Conservation (phyloP, 345 rosid genomes). For the Syzygium aqueum region DNA sequence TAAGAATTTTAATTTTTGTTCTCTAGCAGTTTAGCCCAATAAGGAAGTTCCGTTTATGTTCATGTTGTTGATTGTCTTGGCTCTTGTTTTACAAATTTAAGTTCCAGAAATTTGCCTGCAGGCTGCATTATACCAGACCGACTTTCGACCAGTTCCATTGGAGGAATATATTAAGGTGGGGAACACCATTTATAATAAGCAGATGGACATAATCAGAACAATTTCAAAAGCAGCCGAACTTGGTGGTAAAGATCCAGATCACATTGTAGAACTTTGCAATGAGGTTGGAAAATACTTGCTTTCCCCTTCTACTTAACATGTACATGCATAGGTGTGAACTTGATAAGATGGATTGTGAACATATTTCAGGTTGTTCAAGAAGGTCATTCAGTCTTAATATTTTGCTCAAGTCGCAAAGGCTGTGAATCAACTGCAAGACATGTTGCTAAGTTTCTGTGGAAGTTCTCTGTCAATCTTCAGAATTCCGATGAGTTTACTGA, state of each 20-base stretch:
- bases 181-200: constrained; percentile 70
- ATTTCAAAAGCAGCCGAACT: constrained; percentile 55
- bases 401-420: constrained; percentile 97
- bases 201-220: constrained; percentile 74
- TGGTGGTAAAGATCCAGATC: constrained; percentile 97
- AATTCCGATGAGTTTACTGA: constrained; percentile 51
- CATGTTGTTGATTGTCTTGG: not conserved
- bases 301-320: not conserved
- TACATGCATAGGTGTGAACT: not conserved
- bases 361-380: constrained; percentile 79
- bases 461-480: constrained; percentile 28
- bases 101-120: constrained; percentile 14
- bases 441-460: constrained; percentile 67
- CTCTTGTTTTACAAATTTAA: not conserved
- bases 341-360: not conserved
- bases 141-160: constrained; percentile 94
- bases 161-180: constrained; percentile 90
- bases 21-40: not conserved
- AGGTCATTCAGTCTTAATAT: constrained; percentile 87
- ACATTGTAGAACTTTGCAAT: constrained; percentile 80
- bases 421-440: constrained; percentile 97
- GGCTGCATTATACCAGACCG: constrained; percentile 94
- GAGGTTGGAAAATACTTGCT: constrained; percentile 46
- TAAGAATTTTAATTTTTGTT: not conserved
- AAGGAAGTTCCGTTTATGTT: not conserved